Evolutionary conservation across 163 green algal genomes (phyloP), one percentile per base, ranked within the genome.

Genomic region (Coccomyxa subellipsoidea): DNA sequence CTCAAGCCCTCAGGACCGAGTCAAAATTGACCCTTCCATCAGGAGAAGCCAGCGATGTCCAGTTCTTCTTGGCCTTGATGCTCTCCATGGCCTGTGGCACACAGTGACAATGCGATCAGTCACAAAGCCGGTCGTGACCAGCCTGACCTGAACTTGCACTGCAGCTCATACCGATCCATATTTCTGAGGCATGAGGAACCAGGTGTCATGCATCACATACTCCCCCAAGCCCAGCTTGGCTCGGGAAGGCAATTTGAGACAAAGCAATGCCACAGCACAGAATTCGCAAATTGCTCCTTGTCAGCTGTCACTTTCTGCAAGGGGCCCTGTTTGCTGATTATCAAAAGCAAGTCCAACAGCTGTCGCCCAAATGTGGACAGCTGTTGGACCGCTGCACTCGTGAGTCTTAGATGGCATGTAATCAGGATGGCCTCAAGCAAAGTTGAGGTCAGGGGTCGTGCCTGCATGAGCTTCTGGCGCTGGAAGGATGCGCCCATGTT

Each of bases 401-500:
- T n/a, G n/a, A n/a, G n/a, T n/a, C n/a, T n/a, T n/a, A n/a, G n/a
- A n/a, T n/a, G n/a, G n/a, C n/a, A n/a, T n/a, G n/a, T n/a, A n/a
- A n/a, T n/a, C n/a, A n/a, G n/a, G n/a, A n/a, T n/a, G n/a, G n/a
- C n/a, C n/a, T n/a, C n/a, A n/a, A n/a, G n/a, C n/a, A n/a, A n/a
- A n/a, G n/a, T n/a, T n/a, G n/a, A n/a, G n/a, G n/a, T n/a, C n/a
- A 69, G 75, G 25, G 25, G 10, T 15, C 69, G 38, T 39, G 85
- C 78, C 83, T 83, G 73, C 35, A 87, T 72, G 38, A 94, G 87
- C 78, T 87, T 87, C 85, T 96, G 92, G 38, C 93, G 88, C 86
- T 95, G 87, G 79, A 96, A 85, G 72, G 78, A 88, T 12, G 92
- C 90, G 6, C 86, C 70, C 92, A 96, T 95, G 88, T 97, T 96